A percentile compares a stretch with the other conserved stretches of the same genome.
Evolutionary conservation across 202 grass and related monocot genomes (phyloP).

Genomic region (Saccharum hybrid): DNA sequence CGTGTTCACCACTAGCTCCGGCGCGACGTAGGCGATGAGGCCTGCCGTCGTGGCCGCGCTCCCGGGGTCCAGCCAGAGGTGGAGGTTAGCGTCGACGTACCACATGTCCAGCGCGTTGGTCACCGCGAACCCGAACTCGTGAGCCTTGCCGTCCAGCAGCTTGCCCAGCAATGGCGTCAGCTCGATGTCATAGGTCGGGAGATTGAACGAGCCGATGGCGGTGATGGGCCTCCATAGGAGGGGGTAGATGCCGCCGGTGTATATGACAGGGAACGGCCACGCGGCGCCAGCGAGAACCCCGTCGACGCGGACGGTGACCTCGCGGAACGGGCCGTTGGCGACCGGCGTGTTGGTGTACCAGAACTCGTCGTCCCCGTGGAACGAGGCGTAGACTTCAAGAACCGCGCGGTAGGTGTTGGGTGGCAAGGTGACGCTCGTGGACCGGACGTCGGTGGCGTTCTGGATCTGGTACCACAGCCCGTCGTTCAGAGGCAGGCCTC

Average conservation of each 20-base stretch:
- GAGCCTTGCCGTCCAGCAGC: constrained; percentile 57
- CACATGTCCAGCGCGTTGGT: constrained; percentile 54
- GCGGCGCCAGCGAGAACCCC: too few species aligned
- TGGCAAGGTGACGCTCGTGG: too few species aligned
- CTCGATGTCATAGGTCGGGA: constrained; percentile 81
- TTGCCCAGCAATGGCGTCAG: constrained; percentile 67
- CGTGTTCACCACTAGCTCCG: neutral
- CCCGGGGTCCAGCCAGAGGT: constrained; percentile 72
- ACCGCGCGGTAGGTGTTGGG: too few species aligned
- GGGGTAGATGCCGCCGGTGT: too few species aligned
- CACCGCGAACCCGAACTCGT: constrained; percentile 62
- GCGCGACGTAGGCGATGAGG: too few species aligned
- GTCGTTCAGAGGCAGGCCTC: constrained; percentile 35
- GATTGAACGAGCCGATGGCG: constrained; percentile 66
- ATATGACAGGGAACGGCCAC: too few species aligned
- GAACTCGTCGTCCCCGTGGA: too few species aligned
- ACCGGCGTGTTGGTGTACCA: too few species aligned
- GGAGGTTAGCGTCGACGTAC: constrained; percentile 75
- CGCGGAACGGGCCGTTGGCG: too few species aligned
- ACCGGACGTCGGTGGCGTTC: too few species aligned
- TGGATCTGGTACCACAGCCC: constrained; percentile 54
- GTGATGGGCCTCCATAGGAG: constrained; percentile 5
- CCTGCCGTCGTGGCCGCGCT: constrained; percentile 29
- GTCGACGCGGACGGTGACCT: constrained; percentile 30
- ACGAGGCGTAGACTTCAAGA: too few species aligned